Conservation (phyloP, 495 filamentous ascomycete species). For the Cercophora sp. region DNA sequence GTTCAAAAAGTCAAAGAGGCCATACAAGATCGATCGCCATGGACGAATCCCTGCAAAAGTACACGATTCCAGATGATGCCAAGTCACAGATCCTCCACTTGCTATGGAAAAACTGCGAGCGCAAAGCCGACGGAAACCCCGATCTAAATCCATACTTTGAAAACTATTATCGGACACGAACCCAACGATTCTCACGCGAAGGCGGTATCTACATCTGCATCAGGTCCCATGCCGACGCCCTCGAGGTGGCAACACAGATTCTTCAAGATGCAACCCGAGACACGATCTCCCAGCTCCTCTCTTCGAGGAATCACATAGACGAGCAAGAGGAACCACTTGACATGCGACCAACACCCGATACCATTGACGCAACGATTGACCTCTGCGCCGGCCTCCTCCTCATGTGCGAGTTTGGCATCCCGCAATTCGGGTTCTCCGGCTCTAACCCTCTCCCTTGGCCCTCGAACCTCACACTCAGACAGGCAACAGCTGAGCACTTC, state of each 20-base stretch:
- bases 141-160: neutral
- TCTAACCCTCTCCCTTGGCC: neutral
- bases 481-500: conserved; percentile 8
- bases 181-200: neutral
- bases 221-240: neutral
- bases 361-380: neutral
- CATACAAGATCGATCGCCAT: no score
- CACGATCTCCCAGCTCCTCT: neutral
- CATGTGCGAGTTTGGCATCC: conserved; percentile 2
- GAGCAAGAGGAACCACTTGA: neutral
- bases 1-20: no score
- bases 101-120: neutral
- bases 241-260: neutral
- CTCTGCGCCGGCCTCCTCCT: neutral
- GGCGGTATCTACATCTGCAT: neutral
- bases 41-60: no score
- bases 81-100: no score
- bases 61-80: no score
- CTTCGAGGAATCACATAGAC: neutral
- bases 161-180: neutral
- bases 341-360: no score
- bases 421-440: neutral
- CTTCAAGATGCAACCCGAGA: neutral
- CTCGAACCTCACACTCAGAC: neutral
- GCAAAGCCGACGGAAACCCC: neutral